These are phyloP conservation scores for Diaporthe eres DNA, from an alignment of 2,329 filamentous ascomycete genomes.

Conservation along the genomic window DNA sequence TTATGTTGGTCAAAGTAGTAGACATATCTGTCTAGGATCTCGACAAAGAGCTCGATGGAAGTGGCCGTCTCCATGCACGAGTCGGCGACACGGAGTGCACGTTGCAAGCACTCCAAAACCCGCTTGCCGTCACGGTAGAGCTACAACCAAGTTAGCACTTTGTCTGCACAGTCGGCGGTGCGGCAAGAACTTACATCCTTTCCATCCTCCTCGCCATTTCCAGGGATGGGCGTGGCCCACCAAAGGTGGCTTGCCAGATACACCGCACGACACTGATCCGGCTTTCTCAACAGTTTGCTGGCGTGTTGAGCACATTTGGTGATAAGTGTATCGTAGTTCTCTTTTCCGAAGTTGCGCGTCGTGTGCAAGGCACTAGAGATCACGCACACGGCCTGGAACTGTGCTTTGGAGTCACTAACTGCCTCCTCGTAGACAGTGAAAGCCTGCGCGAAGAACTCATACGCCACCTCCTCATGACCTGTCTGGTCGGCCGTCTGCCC, in stretches of 20 bases:
- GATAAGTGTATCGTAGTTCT: conserved; percentile 98
- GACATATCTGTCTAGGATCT: conserved; percentile 97
- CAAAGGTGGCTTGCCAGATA: conserved; percentile 97
- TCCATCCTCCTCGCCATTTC: conserved; percentile 84
- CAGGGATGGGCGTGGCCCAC: conserved; percentile 92
- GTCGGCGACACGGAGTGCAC: conserved; percentile 94
- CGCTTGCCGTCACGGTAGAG: conserved; percentile 98
- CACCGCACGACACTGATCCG: conserved; percentile 96
- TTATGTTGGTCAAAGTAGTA: conserved; percentile 99
- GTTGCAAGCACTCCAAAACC: conserved; percentile 95
- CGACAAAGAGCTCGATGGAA: conserved; percentile 97
- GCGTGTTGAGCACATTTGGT: conserved; percentile 98
- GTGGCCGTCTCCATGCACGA: conserved; percentile 99
- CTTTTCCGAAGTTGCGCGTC: conserved; percentile 90
- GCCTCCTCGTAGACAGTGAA: conserved; percentile 99
- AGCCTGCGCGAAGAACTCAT: conserved; percentile 98
- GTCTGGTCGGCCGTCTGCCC: conserved; percentile 94
- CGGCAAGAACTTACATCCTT: conserved; percentile 74
- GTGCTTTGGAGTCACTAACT: conserved; percentile 93
- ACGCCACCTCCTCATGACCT: conserved; percentile 94
- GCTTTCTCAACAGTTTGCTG: conserved; percentile 96
- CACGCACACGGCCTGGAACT: conserved; percentile 97
- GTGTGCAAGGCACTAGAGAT: conserved; percentile 92
- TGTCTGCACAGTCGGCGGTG: not conserved
- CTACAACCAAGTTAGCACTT: conserved; percentile 58